phyloP scores from a whole-genome alignment of 176 grass and related monocot species.

The Aegilops umbellulata region DNA sequence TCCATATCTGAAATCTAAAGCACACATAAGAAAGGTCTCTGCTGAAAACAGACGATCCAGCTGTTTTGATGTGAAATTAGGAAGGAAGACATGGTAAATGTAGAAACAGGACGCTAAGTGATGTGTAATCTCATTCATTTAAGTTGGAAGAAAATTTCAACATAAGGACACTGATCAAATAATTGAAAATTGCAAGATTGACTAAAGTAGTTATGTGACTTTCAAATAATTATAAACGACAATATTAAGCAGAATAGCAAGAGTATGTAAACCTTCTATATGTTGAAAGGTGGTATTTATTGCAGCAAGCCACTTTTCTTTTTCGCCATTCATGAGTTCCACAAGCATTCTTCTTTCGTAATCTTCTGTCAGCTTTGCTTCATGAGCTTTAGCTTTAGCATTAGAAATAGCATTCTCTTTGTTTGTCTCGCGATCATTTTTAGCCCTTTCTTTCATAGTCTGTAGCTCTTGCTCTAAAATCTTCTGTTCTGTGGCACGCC shows the following conservation, averaged over 20 bases:
- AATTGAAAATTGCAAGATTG: neutral
- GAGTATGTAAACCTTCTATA: slow-evolving; percentile 63
- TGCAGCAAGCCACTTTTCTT: slow-evolving; percentile 88
- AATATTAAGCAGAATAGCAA: neutral
- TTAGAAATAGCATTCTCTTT: slow-evolving; percentile 47
- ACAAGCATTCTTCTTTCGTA: slow-evolving; percentile 52
- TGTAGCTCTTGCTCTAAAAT: slow-evolving; percentile 55
- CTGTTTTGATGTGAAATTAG: too few species aligned
- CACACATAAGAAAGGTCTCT: neutral
- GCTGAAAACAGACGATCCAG: neutral
- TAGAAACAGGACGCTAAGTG: neutral
- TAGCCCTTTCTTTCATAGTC: slow-evolving; percentile 55
- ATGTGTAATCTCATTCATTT: neutral
- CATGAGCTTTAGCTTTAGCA: slow-evolving; percentile 44
- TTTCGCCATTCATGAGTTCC: slow-evolving; percentile 63
- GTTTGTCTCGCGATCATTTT: slow-evolving; percentile 43
- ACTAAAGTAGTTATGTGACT: neutral
- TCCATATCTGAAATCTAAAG: slow-evolving; percentile 10
- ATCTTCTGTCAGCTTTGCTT: slow-evolving; percentile 52
- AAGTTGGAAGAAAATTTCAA: slow-evolving; percentile 14
- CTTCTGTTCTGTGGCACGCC: slow-evolving; percentile 68
- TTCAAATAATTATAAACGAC: neutral
- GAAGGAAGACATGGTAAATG: neutral
- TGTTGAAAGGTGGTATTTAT: slow-evolving; percentile 93
- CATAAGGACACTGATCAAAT: neutral